These are phyloP conservation scores for Epichloe scottii DNA, from an alignment of 2,329 filamentous ascomycete species.

Conservation along the genomic window DNA sequence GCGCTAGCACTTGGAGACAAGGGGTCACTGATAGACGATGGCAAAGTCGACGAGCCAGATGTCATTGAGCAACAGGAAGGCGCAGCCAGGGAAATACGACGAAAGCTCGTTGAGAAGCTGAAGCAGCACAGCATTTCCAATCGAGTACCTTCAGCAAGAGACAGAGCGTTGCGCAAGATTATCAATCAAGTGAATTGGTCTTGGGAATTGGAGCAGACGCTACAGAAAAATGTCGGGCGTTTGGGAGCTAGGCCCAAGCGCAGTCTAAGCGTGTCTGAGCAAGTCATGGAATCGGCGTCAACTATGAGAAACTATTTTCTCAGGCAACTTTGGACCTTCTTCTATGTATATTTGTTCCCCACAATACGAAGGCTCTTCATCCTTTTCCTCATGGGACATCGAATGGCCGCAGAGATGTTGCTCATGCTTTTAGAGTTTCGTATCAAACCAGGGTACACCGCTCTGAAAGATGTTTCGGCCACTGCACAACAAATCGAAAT, in stretches of 20 bases:
- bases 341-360: slow-evolving; percentile 67
- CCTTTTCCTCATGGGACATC: slow-evolving; percentile 65
- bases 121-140: slow-evolving; percentile 76
- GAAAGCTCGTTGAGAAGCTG: slow-evolving; percentile 69
- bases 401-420: slow-evolving; percentile 67
- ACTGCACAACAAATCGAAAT: slow-evolving; percentile 97
- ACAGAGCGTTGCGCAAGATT: slow-evolving; percentile 66
- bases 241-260: slow-evolving; percentile 72
- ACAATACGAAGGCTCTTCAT: slow-evolving; percentile 62
- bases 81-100: slow-evolving; percentile 44
- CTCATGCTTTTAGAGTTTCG: slow-evolving; percentile 77
- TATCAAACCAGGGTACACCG: slow-evolving; percentile 61
- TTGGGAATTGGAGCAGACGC: slow-evolving; percentile 70
- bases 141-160: slow-evolving; percentile 66
- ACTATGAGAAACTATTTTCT: slow-evolving; percentile 68
- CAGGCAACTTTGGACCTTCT: slow-evolving; percentile 54
- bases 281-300: slow-evolving; percentile 84
- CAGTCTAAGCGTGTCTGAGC: slow-evolving; percentile 82
- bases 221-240: slow-evolving; percentile 82
- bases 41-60: slow-evolving; percentile 41
- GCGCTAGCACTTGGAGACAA: slow-evolving; percentile 75
- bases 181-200: slow-evolving; percentile 95
- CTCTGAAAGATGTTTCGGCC: slow-evolving; percentile 88
- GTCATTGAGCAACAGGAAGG: slow-evolving; percentile 57
- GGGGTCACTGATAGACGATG: slow-evolving; percentile 25